Conservation (phyloP, 2,329 filamentous ascomycete species). For the Paramyrothecium sp. region DNA sequence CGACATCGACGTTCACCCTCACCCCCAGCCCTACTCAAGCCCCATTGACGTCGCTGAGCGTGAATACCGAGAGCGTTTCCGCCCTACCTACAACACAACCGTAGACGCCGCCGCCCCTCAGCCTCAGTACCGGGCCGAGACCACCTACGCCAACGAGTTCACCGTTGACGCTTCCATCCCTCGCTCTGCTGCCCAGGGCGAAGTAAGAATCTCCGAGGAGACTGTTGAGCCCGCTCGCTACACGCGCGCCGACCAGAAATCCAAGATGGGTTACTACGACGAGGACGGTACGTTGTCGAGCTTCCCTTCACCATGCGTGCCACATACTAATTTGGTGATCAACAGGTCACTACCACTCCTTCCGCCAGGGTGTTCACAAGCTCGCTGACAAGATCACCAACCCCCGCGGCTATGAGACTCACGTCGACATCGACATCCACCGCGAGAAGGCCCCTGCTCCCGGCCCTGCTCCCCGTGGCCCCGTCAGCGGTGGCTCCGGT, state of each 20-base stretch:
- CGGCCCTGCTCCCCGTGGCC: slow-evolving; percentile 26
- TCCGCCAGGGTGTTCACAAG: slow-evolving; percentile 56
- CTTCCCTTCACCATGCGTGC: neutral
- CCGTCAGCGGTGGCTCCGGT: slow-evolving; percentile 19
- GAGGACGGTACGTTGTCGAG: slow-evolving; percentile 49
- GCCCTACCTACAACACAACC: slow-evolving; percentile 43
- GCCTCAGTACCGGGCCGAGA: slow-evolving; percentile 22
- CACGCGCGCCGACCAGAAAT: slow-evolving; percentile 40
- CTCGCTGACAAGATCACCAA: slow-evolving; percentile 54
- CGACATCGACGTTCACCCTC: slow-evolving; percentile 58
- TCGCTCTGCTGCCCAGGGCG: slow-evolving; percentile 50
- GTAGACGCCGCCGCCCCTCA: slow-evolving; percentile 26
- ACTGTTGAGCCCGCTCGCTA: slow-evolving; percentile 57
- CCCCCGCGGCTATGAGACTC: slow-evolving; percentile 43
- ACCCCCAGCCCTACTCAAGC: slow-evolving; percentile 41
- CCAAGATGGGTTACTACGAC: slow-evolving; percentile 67
- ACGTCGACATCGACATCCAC: slow-evolving; percentile 46
- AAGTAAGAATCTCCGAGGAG: slow-evolving; percentile 62
- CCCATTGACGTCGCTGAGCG: slow-evolving; percentile 64
- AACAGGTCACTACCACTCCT: slow-evolving; percentile 57
- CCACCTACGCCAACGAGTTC: slow-evolving; percentile 29
- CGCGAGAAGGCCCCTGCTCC: slow-evolving; percentile 18
- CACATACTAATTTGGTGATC: slow-evolving; percentile 11
- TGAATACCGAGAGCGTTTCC: slow-evolving; percentile 63
- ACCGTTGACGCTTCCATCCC: slow-evolving; percentile 37